phyloP scores from a whole-genome alignment of 2,329 filamentous ascomycete genomes.

The Laburnicola sp. region DNA sequence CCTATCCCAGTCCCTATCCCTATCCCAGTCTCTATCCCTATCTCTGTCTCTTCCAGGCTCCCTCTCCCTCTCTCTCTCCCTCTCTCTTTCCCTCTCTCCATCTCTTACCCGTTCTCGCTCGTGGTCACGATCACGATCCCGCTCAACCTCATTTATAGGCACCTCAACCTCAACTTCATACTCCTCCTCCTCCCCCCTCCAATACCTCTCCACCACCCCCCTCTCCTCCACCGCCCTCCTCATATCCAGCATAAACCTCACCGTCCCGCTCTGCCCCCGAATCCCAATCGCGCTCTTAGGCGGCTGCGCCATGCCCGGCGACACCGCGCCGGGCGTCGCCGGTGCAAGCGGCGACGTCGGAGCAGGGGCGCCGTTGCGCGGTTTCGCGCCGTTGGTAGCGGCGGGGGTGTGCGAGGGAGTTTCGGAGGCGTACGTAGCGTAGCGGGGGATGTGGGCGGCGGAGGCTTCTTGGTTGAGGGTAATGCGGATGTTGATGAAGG shows the following conservation, averaged over 20 bases:
- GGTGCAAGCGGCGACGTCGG: conserved; percentile 43
- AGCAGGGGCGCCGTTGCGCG: conserved; percentile 43
- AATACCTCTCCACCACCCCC: conserved; percentile 67
- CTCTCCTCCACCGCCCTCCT: conserved; percentile 74
- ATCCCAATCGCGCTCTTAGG: conserved; percentile 39
- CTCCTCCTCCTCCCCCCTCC: conserved; percentile 74
- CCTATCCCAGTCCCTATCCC: conserved; percentile 16
- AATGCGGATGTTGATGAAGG: conserved; percentile 85
- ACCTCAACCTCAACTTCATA: conserved; percentile 77
- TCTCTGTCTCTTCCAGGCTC: neutral
- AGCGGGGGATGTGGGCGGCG: conserved; percentile 62
- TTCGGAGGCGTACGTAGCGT: conserved; percentile 52
- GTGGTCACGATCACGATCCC: too few species aligned
- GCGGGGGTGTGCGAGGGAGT: conserved; percentile 23
- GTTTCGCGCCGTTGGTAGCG: conserved; percentile 29
- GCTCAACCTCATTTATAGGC: conserved; percentile 27
- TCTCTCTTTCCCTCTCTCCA: conserved; percentile 16
- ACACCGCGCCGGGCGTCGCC: conserved; percentile 52
- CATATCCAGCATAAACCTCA: conserved; percentile 86
- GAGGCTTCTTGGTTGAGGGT: conserved; percentile 81
- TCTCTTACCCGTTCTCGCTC: conserved; percentile 2
- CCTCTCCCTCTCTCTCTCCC: conserved; percentile 13
- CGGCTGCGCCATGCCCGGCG: conserved; percentile 39
- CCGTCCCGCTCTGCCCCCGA: conserved; percentile 67
- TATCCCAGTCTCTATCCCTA: conserved; percentile 22